Evolutionary conservation across 768 basidiomycete genomes (phyloP).

Genomic region (Gautieria morchelliformis): DNA sequence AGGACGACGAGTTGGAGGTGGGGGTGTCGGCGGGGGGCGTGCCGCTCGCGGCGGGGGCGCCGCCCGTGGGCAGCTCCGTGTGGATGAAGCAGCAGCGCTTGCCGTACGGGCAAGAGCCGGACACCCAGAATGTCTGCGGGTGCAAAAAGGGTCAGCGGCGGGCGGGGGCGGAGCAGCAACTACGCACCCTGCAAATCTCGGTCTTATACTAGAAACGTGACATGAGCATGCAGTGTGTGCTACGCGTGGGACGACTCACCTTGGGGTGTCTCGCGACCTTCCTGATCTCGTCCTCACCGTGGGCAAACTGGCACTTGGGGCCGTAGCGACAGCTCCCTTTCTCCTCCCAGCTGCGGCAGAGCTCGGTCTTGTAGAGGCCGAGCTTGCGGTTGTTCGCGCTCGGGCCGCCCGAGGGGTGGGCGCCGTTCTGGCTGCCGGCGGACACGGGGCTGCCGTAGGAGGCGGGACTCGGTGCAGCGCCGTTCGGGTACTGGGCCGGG

Average conservation of each 20-base stretch:
- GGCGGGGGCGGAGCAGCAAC: not conserved
- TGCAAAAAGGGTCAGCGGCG: too few relatives aligned
- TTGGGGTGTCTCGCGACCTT: slow-evolving; percentile 83
- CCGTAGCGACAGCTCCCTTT: slow-evolving; percentile 82
- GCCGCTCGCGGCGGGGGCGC: slow-evolving; percentile 37
- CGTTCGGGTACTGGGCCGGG: slow-evolving; percentile 32
- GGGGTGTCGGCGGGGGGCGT: slow-evolving; percentile 22
- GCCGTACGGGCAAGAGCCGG: slow-evolving; percentile 86
- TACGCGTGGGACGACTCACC: too few relatives aligned
- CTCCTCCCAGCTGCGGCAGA: slow-evolving; percentile 90
- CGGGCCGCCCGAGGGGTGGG: slow-evolving; percentile 39
- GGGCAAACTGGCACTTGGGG: slow-evolving; percentile 86
- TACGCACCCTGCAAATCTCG: slow-evolving; percentile 78
- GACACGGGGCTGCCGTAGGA: not conserved
- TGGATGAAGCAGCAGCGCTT: slow-evolving; percentile 93
- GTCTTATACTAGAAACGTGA: slow-evolving; percentile 65
- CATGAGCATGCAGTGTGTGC: too few relatives aligned
- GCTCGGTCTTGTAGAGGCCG: slow-evolving; percentile 83
- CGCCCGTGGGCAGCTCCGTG: slow-evolving; percentile 64
- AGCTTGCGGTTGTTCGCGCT: slow-evolving; percentile 89
- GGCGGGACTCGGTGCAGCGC: not conserved
- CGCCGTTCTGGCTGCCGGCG: not conserved
- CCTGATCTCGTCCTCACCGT: slow-evolving; percentile 82
- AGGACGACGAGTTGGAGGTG: slow-evolving; percentile 30
- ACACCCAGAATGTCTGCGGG: slow-evolving; percentile 82